phyloP scores from a whole-genome alignment of 768 basidiomycete species.

The Lactarius trivialis region DNA sequence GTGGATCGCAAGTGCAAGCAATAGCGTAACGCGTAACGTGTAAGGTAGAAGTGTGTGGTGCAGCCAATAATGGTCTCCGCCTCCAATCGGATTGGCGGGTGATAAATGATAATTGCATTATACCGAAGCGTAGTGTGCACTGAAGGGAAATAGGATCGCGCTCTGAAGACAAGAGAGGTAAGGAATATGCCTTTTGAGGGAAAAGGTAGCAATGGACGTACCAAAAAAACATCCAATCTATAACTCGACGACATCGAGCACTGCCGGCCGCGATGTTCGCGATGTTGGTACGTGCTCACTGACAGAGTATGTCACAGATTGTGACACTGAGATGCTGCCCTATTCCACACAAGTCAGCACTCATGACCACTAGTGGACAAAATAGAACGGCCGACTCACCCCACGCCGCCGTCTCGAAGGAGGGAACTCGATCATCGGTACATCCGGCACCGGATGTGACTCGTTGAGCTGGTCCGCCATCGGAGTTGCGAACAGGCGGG shows the following conservation, averaged over 20 bases:
- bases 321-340: neutral
- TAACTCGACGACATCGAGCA: neutral
- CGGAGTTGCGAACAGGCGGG: conserved; percentile 6
- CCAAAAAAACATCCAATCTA: neutral
- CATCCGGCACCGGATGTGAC: conserved; percentile 5
- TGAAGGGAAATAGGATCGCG: neutral
- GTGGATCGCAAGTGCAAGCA: neutral
- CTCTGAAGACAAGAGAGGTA: neutral
- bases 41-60: neutral
- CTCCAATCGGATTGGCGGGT: too few species aligned
- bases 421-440: neutral
- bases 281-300: neutral
- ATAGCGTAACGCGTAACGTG: neutral
- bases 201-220: neutral
- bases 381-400: neutral
- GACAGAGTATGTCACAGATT: neutral
- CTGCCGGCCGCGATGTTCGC: neutral
- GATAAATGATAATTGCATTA: neutral
- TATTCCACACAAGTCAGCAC: neutral
- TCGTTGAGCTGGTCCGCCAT: conserved; percentile 1
- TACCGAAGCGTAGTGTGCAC: neutral
- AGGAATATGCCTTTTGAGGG: neutral
- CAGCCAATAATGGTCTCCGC: neutral
- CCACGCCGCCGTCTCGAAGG: neutral
- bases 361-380: neutral